phyloP scores from a whole-genome alignment of 805 yeast genomes.

The Metschnikowia koreensis region DNA sequence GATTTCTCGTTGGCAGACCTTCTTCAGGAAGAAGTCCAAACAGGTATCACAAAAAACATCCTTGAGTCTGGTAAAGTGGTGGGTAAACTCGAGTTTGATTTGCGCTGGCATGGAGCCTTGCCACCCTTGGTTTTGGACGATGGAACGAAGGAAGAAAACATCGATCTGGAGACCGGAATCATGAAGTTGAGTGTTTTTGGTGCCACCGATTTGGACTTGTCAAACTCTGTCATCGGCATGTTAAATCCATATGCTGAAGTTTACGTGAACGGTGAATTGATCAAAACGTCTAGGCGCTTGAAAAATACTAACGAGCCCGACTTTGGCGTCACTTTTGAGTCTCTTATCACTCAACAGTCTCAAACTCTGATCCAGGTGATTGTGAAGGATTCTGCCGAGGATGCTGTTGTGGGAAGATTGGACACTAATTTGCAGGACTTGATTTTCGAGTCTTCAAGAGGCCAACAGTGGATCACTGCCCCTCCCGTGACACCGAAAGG shows the following conservation, averaged over 20 bases:
- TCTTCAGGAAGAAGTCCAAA: slow-evolving; percentile 50
- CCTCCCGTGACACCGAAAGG: slow-evolving; percentile 46
- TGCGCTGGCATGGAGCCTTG: slow-evolving; percentile 48
- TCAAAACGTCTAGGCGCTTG: slow-evolving; percentile 58
- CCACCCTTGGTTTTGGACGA: slow-evolving; percentile 45
- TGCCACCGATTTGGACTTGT: slow-evolving; percentile 55
- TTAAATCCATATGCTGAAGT: slow-evolving; percentile 70
- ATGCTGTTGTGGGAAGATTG: slow-evolving; percentile 52
- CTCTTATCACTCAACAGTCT: slow-evolving; percentile 60
- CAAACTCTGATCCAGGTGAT: slow-evolving; percentile 53
- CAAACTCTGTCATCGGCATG: slow-evolving; percentile 49
- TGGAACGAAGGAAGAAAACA: slow-evolving; percentile 48
- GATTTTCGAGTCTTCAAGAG: slow-evolving; percentile 47
- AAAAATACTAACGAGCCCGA: slow-evolving; percentile 71
- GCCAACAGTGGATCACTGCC: slow-evolving; percentile 49
- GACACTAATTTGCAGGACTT: slow-evolving; percentile 54
- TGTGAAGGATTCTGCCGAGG: slow-evolving; percentile 60
- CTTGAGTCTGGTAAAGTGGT: slow-evolving; percentile 51
- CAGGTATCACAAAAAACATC: slow-evolving; percentile 44
- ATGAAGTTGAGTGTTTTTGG: slow-evolving; percentile 60
- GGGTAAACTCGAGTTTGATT: slow-evolving; percentile 60
- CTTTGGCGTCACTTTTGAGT: slow-evolving; percentile 64
- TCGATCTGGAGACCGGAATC: slow-evolving; percentile 72
- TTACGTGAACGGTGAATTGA: slow-evolving; percentile 53
- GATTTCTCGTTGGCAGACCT: slow-evolving; percentile 58